These are phyloP conservation scores for Metschnikowia orientalis DNA, from an alignment of 805 yeast species.

Conservation along the genomic window DNA sequence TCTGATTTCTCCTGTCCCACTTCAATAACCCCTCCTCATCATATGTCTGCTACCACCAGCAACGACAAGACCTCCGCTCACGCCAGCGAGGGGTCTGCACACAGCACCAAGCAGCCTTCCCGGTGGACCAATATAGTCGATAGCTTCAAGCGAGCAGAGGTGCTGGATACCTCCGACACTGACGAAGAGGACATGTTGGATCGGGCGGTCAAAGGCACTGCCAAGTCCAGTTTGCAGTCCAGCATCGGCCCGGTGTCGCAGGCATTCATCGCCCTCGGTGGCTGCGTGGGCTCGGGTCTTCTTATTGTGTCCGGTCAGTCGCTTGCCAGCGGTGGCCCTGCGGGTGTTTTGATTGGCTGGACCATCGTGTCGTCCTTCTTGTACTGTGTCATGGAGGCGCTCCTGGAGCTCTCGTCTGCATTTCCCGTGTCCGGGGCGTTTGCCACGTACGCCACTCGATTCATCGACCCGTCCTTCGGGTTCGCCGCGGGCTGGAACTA, in stretches of 20 bases:
- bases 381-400: slow-evolving; percentile 41
- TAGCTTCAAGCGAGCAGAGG: slow-evolving; percentile 15
- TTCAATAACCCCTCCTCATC: not conserved
- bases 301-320: slow-evolving; percentile 39
- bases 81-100: not conserved
- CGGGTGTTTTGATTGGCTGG: slow-evolving; percentile 37
- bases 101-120: slow-evolving; percentile 8
- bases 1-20: too few species aligned
- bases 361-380: slow-evolving; percentile 36
- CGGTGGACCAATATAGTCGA: slow-evolving; percentile 12
- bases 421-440: slow-evolving; percentile 40
- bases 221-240: slow-evolving; percentile 10
- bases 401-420: slow-evolving; percentile 37
- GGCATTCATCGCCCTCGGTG: slow-evolving; percentile 37
- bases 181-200: slow-evolving; percentile 13
- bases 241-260: slow-evolving; percentile 18
- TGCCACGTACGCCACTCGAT: slow-evolving; percentile 37
- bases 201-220: slow-evolving; percentile 14
- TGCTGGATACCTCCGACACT: not conserved
- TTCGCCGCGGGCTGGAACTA: slow-evolving; percentile 45
- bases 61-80: slow-evolving; percentile 7
- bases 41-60: slow-evolving; percentile 8
- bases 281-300: slow-evolving; percentile 41
- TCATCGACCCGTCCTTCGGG: slow-evolving; percentile 43
- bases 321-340: slow-evolving; percentile 33